phyloP scores from a whole-genome alignment of 2,329 filamentous ascomycete genomes.

The Teratosphaeria viscida region DNA sequence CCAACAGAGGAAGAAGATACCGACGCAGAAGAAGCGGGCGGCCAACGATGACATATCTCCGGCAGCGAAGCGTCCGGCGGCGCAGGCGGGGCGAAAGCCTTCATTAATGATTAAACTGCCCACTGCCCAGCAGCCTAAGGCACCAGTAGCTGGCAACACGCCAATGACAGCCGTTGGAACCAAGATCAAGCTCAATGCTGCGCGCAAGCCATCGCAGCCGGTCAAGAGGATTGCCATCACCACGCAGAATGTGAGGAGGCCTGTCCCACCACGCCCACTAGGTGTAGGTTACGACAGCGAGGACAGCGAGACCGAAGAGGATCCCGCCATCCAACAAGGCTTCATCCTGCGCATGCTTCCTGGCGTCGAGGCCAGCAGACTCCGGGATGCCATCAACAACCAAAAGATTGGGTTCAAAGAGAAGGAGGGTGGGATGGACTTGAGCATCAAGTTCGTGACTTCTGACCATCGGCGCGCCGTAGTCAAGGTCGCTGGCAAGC shows the following conservation, averaged over 20 bases:
- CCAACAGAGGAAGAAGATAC: constrained; percentile 10
- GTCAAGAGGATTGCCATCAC: constrained; percentile 3
- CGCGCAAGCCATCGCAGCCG: constrained; percentile 1
- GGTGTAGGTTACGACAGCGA: constrained; percentile 96
- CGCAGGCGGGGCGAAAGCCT: constrained; percentile 17
- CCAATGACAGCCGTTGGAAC: background rate
- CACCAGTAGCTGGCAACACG: background rate
- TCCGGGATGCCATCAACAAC: constrained; percentile 65
- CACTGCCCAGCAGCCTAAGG: background rate
- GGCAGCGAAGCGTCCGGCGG: constrained; percentile 21
- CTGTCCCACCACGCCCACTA: constrained; percentile 50
- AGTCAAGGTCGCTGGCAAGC: constrained; percentile 56
- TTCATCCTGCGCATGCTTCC: constrained; percentile 83
- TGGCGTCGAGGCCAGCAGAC: constrained; percentile 74
- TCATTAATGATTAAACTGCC: constrained; percentile 24
- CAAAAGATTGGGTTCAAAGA: constrained; percentile 61
- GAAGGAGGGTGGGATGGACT: constrained; percentile 59
- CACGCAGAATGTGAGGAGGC: constrained; percentile 2
- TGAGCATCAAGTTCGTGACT: constrained; percentile 71
- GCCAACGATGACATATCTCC: constrained; percentile 24
- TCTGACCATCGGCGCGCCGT: constrained; percentile 62
- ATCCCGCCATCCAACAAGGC: constrained; percentile 81
- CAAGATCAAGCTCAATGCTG: background rate
- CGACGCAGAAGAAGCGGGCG: constrained; percentile 22
- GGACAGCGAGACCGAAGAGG: constrained; percentile 76